Conservation (phyloP, 2,329 filamentous ascomycete species). For the Aspergillus piperis region DNA sequence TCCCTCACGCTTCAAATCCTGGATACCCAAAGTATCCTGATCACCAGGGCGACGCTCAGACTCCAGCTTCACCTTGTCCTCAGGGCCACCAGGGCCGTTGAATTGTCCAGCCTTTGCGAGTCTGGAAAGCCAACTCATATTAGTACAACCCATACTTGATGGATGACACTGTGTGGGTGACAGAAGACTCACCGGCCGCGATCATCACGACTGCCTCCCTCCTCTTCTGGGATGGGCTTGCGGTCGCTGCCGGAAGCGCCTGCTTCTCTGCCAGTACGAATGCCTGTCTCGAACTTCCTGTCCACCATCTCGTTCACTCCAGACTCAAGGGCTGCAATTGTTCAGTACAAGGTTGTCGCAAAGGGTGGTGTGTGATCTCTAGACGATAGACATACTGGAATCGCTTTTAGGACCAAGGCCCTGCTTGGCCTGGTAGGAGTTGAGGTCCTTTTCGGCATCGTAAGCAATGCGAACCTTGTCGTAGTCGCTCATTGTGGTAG, state of each 20-base stretch:
- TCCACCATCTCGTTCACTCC: slow-evolving; percentile 44
- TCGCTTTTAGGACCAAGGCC: slow-evolving; percentile 41
- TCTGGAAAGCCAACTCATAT: slow-evolving; percentile 19
- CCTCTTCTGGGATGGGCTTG: slow-evolving; percentile 43
- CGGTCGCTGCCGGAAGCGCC: slow-evolving; percentile 40
- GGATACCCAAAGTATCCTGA: slow-evolving; percentile 28
- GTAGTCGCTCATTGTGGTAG: slow-evolving; percentile 23
- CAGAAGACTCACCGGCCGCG: slow-evolving; percentile 35
- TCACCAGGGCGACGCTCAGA: slow-evolving; percentile 31
- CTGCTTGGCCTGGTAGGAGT: slow-evolving; percentile 43
- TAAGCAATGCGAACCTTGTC: slow-evolving; percentile 32
- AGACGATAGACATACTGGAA: slow-evolving; percentile 35
- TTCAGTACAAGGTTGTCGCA: background rate
- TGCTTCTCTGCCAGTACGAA: slow-evolving; percentile 41
- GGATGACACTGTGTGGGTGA: slow-evolving; percentile 4
- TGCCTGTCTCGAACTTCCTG: slow-evolving; percentile 37
- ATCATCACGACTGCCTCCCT: slow-evolving; percentile 44
- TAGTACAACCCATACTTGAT: background rate
- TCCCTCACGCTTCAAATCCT: slow-evolving; percentile 27
- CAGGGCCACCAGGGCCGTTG: slow-evolving; percentile 38
- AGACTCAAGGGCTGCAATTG: slow-evolving; percentile 38
- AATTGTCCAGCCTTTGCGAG: slow-evolving; percentile 40
- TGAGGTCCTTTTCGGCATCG: slow-evolving; percentile 44
- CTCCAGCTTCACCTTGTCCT: slow-evolving; percentile 35
- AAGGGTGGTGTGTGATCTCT: background rate